Base-by-base conservation (phyloP, 371 early-diverging fungal genomes). In the Mortierella sp. region DNA sequence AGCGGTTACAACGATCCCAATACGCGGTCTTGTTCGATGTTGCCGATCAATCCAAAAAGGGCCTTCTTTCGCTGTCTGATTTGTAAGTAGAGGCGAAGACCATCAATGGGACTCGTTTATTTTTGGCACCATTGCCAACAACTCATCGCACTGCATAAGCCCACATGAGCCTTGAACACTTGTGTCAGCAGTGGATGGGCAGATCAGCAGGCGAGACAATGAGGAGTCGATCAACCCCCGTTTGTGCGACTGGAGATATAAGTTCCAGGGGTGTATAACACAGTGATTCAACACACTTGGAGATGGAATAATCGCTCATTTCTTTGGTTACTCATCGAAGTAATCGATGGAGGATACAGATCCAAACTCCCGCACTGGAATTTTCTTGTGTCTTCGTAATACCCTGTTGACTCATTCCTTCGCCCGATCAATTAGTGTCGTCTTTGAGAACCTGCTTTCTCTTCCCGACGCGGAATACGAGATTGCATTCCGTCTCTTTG, bases 381-480 rank as follows among this genome's bases (percentile, higher is more conserved):
- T 10, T 34, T 34, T 34, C 34, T 34, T 10, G 34, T 10, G 10
- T n/a, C n/a, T n/a, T n/a, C n/a, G n/a, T n/a, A n/a, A 50, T 17
- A 3, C 10, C 14, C 12, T 12, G 48, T 7, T 40, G 17, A 22
- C 37, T 17, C 28, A 54, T n/a, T 25, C 21, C 14, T 22, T 25
- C 24, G 14, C 47, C 25, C 6, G 16, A 7, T 49, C 29, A 12
- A 40, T 13, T 58, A 76, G 77, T 48, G 69, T 57, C 37, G 82
- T 85, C 57, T 94, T 96, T 64, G 86, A 93, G 64, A 81, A 86
- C 63, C 63, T 94, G 57, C 78, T 96, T 34, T 81, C 88, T 28
- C 87, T 84, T 45, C 89, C 94, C 25, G 92, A 94, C 73, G 95
- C 94, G 17, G 94, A 94, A 60, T 92, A 88, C 63, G 88, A 92